Evolutionary conservation across 306 rosid species (phyloP), one percentile per base, ranked within the genome.

Genomic region (Calophaca sinica): DNA sequence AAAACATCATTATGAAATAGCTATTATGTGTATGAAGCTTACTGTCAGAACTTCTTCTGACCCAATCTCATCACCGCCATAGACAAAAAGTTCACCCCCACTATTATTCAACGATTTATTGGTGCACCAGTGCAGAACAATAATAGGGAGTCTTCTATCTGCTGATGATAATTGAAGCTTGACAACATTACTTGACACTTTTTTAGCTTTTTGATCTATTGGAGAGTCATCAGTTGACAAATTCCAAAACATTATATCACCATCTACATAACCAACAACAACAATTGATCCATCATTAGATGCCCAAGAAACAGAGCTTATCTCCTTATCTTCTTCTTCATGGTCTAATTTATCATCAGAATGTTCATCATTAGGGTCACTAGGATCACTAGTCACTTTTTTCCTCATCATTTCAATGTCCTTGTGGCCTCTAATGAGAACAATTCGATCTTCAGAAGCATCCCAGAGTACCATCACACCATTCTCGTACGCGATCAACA

Each of bases 221-320:
- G 75, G 58, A 70, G 86, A 50, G 85, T 76, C 72, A 44, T 80
- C 82, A 80, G 80, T 79, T 78, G 92, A 84, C 53, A 91, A 70
- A 72, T 91, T 87, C 98, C 96, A 93, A 79, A 93, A 87, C 82
- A 91, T 79, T 83, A 93, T 89, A 85, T 91, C 98, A 81, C 97
- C 98, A 79, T 93, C 96, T 68, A 91, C 82, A 36, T 93, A 93
- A 78, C 98, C 97, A 78, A 89, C 93, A 13, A 86, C 93, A 66
- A 89, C 81, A 70, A 88, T 67, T 31, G 89, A 89, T 71, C 98
- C 98, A 79, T 83, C 80, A 80, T 81, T 82, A 79, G 93, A 85
- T 78, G 84, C 96, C 98, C 96, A 91, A 78, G 96, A 93, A 77
- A 93, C 83, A 77, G 89, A 79, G 84, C 93, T 84, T 80, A 91